Percentiles rank a stretch among this genome's conserved stretches.
These are phyloP conservation scores for Phytophthora ramorum DNA, from an alignment of 352 stramenopile species.

Conservation along the genomic window DNA sequence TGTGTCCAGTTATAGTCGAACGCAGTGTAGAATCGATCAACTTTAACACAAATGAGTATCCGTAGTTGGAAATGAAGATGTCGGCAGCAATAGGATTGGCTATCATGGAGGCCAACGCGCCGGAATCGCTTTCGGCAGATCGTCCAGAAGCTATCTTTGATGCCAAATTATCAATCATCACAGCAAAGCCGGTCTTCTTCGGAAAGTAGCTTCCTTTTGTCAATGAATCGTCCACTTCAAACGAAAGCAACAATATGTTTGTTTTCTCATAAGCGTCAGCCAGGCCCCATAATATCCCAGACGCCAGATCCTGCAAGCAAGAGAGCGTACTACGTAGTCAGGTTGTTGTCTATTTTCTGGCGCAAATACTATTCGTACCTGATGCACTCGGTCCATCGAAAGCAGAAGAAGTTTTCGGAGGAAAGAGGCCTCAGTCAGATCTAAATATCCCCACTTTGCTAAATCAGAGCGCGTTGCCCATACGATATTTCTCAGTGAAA, in stretches of 20 bases:
- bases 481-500: conserved; percentile 27
- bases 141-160: conserved; percentile 14
- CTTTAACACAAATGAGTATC: conserved; percentile 31
- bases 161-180: conserved; percentile 23
- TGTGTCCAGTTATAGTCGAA: conserved; percentile 1
- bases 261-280: conserved; percentile 28
- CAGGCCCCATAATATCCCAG: conserved; percentile 32
- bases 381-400: conserved; percentile 15
- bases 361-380: conserved; percentile 9
- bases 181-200: conserved; percentile 24
- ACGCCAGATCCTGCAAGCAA: conserved; percentile 16
- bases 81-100: conserved; percentile 4
- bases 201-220: conserved; percentile 6
- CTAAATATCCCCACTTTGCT: conserved; percentile 22
- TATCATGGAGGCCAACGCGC: conserved; percentile 22
- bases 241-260: conserved; percentile 22
- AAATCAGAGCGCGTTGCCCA: conserved; percentile 23
- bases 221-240: conserved; percentile 27
- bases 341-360: background rate
- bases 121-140: conserved; percentile 23
- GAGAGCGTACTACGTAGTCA: background rate
- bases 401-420: conserved; percentile 27
- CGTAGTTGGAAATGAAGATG: conserved; percentile 23
- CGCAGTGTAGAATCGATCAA: conserved; percentile 18
- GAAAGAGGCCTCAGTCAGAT: conserved; percentile 20